phyloP scores from a whole-genome alignment of 2,329 filamentous ascomycete species.

The Monosporascus sp. region DNA sequence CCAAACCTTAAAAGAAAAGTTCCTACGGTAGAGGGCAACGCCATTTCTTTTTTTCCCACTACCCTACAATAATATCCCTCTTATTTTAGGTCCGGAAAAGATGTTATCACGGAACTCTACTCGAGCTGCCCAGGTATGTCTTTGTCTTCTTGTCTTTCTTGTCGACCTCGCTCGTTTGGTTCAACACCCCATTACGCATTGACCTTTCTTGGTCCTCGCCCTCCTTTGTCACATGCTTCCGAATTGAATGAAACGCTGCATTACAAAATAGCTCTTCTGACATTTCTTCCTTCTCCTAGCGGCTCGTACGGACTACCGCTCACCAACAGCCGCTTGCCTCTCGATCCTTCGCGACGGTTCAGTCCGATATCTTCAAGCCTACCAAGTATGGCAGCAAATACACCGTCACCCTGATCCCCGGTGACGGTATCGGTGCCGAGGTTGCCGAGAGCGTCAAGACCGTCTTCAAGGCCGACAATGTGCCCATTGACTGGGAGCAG shows the following conservation, averaged over 20 bases:
- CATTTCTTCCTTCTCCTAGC: constrained; percentile 29
- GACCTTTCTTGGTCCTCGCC: constrained; percentile 11
- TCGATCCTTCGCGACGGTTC: constrained; percentile 70
- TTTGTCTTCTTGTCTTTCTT: constrained; percentile 1
- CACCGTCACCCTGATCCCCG: constrained; percentile 96
- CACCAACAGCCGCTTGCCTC: constrained; percentile 40
- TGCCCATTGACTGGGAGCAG: constrained; percentile 98
- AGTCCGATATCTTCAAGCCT: constrained; percentile 97
- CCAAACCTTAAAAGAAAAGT: neutral
- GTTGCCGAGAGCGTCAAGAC: constrained; percentile 98
- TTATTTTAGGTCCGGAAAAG: constrained; percentile 20
- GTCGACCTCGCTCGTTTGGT: neutral
- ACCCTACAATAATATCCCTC: neutral
- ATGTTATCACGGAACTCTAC: constrained; percentile 57
- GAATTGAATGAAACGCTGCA: constrained; percentile 12
- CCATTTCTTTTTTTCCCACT: neutral
- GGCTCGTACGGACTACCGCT: constrained; percentile 46
- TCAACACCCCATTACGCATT: neutral
- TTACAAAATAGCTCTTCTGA: constrained; percentile 10
- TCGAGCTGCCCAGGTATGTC: constrained; percentile 52
- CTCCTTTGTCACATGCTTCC: constrained; percentile 15
- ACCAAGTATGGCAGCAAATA: constrained; percentile 99
- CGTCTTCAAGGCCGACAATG: constrained; percentile 99
- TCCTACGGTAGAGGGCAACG: neutral
- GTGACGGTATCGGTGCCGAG: constrained; percentile 97